Conservation (phyloP, 371 early-diverging fungal genomes). For the Mucor plumbeus region DNA sequence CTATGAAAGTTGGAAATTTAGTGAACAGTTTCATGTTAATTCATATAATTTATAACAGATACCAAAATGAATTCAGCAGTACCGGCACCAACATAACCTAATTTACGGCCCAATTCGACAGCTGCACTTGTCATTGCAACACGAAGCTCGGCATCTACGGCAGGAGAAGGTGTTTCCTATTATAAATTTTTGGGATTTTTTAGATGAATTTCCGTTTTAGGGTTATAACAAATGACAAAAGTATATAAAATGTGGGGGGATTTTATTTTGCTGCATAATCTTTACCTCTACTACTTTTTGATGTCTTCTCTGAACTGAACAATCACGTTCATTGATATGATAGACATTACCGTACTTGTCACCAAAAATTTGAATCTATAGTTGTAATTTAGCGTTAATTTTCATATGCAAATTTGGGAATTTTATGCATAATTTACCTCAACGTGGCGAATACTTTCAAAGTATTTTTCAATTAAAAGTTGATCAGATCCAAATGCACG, state of each 20-base stretch:
- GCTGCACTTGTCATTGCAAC: slow-evolving; percentile 63
- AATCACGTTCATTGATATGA: slow-evolving; percentile 91
- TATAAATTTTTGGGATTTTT: not conserved
- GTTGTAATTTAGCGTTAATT: not conserved
- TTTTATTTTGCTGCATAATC: not conserved
- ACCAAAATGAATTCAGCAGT: slow-evolving; percentile 85
- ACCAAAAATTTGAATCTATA: slow-evolving; percentile 78
- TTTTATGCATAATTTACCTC: slow-evolving; percentile 57
- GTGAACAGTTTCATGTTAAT: not conserved
- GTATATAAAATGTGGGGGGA: not conserved
- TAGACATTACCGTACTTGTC: slow-evolving; percentile 81
- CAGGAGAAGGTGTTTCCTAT: slow-evolving; percentile 67
- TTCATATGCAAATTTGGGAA: too few relatives aligned
- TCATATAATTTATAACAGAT: not conserved
- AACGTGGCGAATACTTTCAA: slow-evolving; percentile 89
- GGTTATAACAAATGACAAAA: slow-evolving; percentile 19
- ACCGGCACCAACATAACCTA: slow-evolving; percentile 73
- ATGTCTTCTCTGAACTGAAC: slow-evolving; percentile 87
- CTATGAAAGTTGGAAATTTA: not conserved
- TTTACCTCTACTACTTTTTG: slow-evolving; percentile 85
- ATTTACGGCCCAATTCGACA: slow-evolving; percentile 59
- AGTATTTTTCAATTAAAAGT: slow-evolving; percentile 92
- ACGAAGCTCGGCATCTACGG: slow-evolving; percentile 55
- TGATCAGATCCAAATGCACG: slow-evolving; percentile 91
- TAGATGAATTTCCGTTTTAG: slow-evolving; percentile 16